Conservation (phyloP, 2,329 filamentous ascomycete genomes). For the Emmonsiellopsis sp. region DNA sequence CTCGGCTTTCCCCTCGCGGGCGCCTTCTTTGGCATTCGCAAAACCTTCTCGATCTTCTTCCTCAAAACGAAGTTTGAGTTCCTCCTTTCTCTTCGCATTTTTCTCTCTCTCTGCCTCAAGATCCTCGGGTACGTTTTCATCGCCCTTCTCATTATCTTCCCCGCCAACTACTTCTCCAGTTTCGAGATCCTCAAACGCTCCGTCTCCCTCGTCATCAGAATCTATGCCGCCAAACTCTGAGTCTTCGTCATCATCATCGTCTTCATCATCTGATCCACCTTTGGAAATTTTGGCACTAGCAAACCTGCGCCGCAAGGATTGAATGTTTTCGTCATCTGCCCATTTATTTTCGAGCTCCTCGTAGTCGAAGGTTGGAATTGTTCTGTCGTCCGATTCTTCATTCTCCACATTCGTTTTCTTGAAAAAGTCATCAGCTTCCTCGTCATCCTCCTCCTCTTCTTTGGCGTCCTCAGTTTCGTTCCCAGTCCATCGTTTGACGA, state of each 20-base stretch:
- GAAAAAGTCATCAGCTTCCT: slow-evolving; percentile 59
- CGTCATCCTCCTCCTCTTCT: slow-evolving; percentile 46
- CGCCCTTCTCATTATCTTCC: slow-evolving; percentile 20
- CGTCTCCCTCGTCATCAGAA: slow-evolving; percentile 58
- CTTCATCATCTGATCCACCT: slow-evolving; percentile 44
- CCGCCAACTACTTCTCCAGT: slow-evolving; percentile 51
- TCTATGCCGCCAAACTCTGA: slow-evolving; percentile 36
- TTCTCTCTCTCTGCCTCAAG: slow-evolving; percentile 83
- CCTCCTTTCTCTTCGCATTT: slow-evolving; percentile 88
- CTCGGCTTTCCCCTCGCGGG: slow-evolving; percentile 57
- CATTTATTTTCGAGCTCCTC: slow-evolving; percentile 74
- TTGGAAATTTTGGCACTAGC: slow-evolving; percentile 57
- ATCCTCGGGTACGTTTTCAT: slow-evolving; percentile 28
- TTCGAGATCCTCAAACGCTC: slow-evolving; percentile 78
- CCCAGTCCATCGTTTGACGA: slow-evolving; percentile 67
- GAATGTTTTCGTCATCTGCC: slow-evolving; percentile 68
- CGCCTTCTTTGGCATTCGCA: slow-evolving; percentile 70
- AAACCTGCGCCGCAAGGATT: slow-evolving; percentile 65
- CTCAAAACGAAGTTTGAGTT: slow-evolving; percentile 87
- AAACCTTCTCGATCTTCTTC: slow-evolving; percentile 97
- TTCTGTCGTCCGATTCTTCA: slow-evolving; percentile 58
- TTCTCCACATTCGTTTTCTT: slow-evolving; percentile 44
- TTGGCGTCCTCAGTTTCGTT: slow-evolving; percentile 48
- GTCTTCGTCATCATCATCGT: slow-evolving; percentile 41
- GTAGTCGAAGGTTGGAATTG: slow-evolving; percentile 71